These are phyloP conservation scores for Hypoxylon fuscum DNA, from an alignment of 495 filamentous ascomycete species.

Conservation along the genomic window DNA sequence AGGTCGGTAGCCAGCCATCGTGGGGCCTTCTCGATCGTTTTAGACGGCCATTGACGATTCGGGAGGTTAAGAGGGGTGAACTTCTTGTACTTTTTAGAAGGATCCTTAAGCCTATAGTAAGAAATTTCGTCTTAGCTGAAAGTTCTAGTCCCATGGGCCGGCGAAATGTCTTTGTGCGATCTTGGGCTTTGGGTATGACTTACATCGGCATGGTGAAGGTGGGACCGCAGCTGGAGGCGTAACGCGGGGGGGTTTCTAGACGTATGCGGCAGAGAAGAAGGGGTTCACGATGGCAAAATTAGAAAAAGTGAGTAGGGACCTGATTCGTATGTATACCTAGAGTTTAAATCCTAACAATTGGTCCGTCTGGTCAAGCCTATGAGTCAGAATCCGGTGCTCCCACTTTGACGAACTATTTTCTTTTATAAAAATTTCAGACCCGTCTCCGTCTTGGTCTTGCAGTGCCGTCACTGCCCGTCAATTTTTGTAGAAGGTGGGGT, in stretches of 20 bases:
- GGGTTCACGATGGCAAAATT: neutral
- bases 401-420: constrained; percentile 22
- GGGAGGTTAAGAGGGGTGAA: constrained; percentile 79
- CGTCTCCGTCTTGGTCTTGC: constrained; percentile 20
- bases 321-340: neutral
- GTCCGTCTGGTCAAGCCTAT: constrained; percentile 35
- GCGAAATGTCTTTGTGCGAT: constrained; percentile 17
- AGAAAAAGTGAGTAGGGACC: neutral
- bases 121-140: constrained; percentile 1
- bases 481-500: constrained; percentile 27
- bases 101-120: constrained; percentile 83
- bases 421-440: constrained; percentile 36
- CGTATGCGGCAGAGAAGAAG: neutral
- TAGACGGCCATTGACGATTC: constrained; percentile 91
- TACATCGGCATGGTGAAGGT: constrained; percentile 45
- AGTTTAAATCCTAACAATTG: constrained; percentile 1
- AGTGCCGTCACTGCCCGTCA: neutral
- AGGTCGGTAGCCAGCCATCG: constrained; percentile 89
- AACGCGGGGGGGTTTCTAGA: too few relatives aligned
- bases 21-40: constrained; percentile 79
- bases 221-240: constrained; percentile 11
- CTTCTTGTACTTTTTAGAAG: constrained; percentile 87
- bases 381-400: constrained; percentile 29
- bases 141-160: too few relatives aligned
- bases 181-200: constrained; percentile 23